phyloP scores from a whole-genome alignment of 257 asterid species.

The Plantago major region DNA sequence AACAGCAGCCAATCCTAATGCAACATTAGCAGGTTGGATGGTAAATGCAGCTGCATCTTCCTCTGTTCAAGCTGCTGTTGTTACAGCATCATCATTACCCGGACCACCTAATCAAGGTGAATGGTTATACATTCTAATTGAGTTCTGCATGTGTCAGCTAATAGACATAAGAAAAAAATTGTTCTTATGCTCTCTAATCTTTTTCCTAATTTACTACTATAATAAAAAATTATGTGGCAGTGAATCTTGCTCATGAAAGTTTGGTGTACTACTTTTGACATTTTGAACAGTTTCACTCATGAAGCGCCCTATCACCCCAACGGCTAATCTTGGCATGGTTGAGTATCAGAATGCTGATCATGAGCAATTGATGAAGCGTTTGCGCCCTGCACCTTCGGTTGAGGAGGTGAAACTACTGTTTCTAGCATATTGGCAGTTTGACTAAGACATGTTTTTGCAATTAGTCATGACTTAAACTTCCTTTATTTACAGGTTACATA shows the following conservation, averaged over 20 bases:
- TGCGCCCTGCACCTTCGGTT: constrained; percentile 87
- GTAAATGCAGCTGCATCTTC: constrained; percentile 94
- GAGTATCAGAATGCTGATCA: constrained; percentile 88
- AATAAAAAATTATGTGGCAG: not conserved
- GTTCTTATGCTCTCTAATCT: not conserved
- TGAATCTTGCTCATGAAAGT: constrained; percentile 15
- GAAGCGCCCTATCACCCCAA: constrained; percentile 97
- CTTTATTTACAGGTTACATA: constrained; percentile 67
- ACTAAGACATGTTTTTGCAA: not conserved
- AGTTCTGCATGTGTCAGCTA: constrained; percentile 11
- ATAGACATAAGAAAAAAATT: not conserved
- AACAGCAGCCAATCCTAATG: constrained; percentile 86
- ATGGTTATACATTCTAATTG: constrained; percentile 6
- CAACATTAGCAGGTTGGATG: constrained; percentile 94
- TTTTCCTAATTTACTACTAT: not conserved
- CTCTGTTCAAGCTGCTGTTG: constrained; percentile 97
- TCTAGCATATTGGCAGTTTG: constrained; percentile 7
- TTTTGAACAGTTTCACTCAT: constrained; percentile 57
- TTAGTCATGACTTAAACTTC: constrained; percentile 15
- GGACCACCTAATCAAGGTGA: constrained; percentile 87
- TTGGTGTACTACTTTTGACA: constrained; percentile 1
- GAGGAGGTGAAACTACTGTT: constrained; percentile 67
- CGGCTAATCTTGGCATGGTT: constrained; percentile 85
- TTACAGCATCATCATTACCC: constrained; percentile 86
- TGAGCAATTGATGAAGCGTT: constrained; percentile 91